Conservation (phyloP, 129 eudicot species). For the Cynara cardunculus region DNA sequence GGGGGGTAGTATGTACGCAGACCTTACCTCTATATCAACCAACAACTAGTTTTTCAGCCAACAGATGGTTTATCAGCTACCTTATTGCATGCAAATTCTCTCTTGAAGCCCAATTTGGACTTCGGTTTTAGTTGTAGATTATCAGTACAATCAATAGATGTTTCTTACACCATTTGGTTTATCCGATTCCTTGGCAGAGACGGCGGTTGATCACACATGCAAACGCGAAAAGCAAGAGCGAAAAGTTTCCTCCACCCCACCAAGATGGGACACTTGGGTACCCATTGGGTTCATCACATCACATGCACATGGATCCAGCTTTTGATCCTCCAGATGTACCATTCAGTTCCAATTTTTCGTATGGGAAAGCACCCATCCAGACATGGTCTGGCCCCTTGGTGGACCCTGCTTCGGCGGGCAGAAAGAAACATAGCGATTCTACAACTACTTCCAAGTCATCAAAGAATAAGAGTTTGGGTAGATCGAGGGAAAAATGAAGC, state of each 20-base stretch:
- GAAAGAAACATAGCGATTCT: conserved; percentile 40
- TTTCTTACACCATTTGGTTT: background rate
- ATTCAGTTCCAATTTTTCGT: conserved; percentile 57
- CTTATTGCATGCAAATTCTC: background rate
- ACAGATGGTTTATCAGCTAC: background rate
- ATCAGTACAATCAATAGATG: background rate
- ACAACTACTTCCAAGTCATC: conserved; percentile 20
- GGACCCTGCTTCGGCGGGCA: conserved; percentile 44
- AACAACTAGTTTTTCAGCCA: background rate
- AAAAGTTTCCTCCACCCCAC: conserved; percentile 93
- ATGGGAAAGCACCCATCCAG: conserved; percentile 55
- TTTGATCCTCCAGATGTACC: conserved; percentile 88
- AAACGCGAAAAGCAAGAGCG: conserved; percentile 92
- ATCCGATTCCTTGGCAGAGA: conserved; percentile 41
- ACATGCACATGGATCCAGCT: conserved; percentile 50
- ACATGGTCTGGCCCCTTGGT: conserved; percentile 82
- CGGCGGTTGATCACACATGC: conserved; percentile 80
- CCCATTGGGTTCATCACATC: conserved; percentile 57
- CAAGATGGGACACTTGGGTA: conserved; percentile 83
- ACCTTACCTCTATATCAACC: too few species aligned
- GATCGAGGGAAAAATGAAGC: conserved; percentile 22
- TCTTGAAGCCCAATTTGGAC: background rate
- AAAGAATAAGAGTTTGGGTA: conserved; percentile 15
- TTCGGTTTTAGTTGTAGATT: background rate
- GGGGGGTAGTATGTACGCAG: background rate